Evolutionary conservation across 768 basidiomycete genomes (phyloP).

Genomic region (Dictyophora rubrovolvata): DNA sequence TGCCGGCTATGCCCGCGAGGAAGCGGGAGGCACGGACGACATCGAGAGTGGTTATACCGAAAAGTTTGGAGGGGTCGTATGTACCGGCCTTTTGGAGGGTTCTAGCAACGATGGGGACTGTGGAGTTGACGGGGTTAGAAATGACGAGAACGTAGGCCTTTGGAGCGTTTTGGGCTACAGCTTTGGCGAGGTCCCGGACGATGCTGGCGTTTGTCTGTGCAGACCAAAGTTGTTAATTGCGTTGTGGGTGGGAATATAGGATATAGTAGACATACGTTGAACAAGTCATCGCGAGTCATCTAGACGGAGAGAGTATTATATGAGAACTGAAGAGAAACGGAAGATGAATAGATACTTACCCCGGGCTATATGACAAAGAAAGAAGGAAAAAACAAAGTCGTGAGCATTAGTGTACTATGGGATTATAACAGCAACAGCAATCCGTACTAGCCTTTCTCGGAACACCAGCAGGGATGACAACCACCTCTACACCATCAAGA

Average conservation of each 20-base stretch:
- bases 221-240: constrained; percentile 11
- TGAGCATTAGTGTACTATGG: constrained; percentile 17
- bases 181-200: constrained; percentile 88
- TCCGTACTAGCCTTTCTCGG: constrained; percentile 73
- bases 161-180: constrained; percentile 77
- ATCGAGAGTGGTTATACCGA: constrained; percentile 97
- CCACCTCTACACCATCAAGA: constrained; percentile 80
- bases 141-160: constrained; percentile 93
- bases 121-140: constrained; percentile 98
- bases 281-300: constrained; percentile 97
- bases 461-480: constrained; percentile 98
- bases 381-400: constrained; percentile 1
- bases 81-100: constrained; percentile 87
- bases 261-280: constrained; percentile 55
- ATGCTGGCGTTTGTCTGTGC: constrained; percentile 91
- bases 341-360: constrained; percentile 40
- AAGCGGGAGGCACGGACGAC: constrained; percentile 94
- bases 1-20: constrained; percentile 59
- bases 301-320: constrained; percentile 20
- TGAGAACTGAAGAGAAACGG: constrained; percentile 18
- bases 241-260: background rate
- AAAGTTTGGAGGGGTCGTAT: constrained; percentile 80
- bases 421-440: background rate
- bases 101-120: constrained; percentile 93
- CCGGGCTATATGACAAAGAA: too few species aligned